Base-by-base conservation (phyloP, 2,329 filamentous ascomycete species). In the Pseudofabraea citricarpa region DNA sequence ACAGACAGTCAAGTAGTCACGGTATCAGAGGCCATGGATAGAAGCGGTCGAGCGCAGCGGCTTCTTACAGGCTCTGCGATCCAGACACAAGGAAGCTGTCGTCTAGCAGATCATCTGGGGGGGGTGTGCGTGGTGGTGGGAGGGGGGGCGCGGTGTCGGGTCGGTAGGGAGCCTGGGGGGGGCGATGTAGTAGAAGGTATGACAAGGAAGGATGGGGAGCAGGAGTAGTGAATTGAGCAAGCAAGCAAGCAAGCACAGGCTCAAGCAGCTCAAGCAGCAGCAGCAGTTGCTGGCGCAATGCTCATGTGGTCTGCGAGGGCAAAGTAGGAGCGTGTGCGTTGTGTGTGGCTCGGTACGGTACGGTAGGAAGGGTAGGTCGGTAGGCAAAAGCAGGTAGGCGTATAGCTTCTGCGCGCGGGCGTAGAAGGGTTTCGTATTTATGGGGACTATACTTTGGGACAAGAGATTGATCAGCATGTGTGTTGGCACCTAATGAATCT, bases 1-100 rank as follows among this genome's bases (percentile, higher is more conserved):
- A 64, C 69, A 71, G 68, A 70, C 59, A 63, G 42, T 60, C 51
- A 59, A 51, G 51, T 47, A 54, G 50, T 48, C 55, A 54, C 56
- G 46, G 48, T 55, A 56, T 50, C 48, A 52, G 54, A 62, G 61
- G 63, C 64, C 63, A 66, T 65, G 53, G 56, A 64, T 57, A 60
- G 35, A 22, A 37, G 54, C 52, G 48, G 44, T 57, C 49, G 48
- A 57, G 52, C 51, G 49, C 52, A 41, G 51, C 57, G 56, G 56
- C 56, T 59, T 56, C 54, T 56, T 52, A 59, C 58, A 60, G 58
- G 55, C 52, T 56, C 50, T 51, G 36, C 47, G 46, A 43, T 50
- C 49, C 19, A 37, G 35, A 54, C 53, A 58, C 51, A 54, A 37
- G 48, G 46, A 47, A 47, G 48, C 54, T 47, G 43, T 43, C 40